These are phyloP conservation scores for Scutellaria galericulata DNA, from an alignment of 257 asterid genomes.

Conservation along the genomic window DNA sequence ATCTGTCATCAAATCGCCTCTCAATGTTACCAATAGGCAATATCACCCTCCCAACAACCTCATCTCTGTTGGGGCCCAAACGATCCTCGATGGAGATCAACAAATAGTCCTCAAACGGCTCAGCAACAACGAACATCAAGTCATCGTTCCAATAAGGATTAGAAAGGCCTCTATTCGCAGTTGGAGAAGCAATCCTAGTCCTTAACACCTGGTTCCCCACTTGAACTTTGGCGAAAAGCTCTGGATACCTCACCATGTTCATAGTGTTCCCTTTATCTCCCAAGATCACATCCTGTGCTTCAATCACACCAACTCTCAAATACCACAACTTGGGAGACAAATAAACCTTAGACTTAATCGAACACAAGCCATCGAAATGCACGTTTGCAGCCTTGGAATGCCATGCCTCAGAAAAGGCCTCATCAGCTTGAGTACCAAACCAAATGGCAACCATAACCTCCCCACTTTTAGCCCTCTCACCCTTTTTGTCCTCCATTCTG, in stretches of 20 bases:
- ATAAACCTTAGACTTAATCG: constrained; percentile 83
- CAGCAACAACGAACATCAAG: constrained; percentile 79
- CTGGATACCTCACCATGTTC: constrained; percentile 71
- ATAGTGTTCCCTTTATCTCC: constrained; percentile 62
- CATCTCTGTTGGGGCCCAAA: constrained; percentile 68
- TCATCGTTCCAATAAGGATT: constrained; percentile 87
- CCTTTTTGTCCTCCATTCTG: constrained; percentile 81
- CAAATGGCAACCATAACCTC: constrained; percentile 81
- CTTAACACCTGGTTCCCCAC: constrained; percentile 81
- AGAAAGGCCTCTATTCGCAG: constrained; percentile 51
- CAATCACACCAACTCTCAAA: constrained; percentile 71
- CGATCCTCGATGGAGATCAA: constrained; percentile 69
- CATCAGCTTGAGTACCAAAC: constrained; percentile 94
- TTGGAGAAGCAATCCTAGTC: constrained; percentile 63
- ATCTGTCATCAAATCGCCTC: constrained; percentile 68
- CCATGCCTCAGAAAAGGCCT: constrained; percentile 90
- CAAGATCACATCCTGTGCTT: constrained; percentile 74
- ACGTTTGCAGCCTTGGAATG: constrained; percentile 87
- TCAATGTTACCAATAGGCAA: constrained; percentile 60
- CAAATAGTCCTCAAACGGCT: constrained; percentile 80
- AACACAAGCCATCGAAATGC: constrained; percentile 65
- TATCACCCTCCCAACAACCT: constrained; percentile 63
- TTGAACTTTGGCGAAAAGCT: constrained; percentile 76
- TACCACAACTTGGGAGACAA: constrained; percentile 91
- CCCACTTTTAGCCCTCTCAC: constrained; percentile 65